Base-by-base conservation (phyloP, 2,329 filamentous ascomycete genomes). In the Diaporthe caulivora region DNA sequence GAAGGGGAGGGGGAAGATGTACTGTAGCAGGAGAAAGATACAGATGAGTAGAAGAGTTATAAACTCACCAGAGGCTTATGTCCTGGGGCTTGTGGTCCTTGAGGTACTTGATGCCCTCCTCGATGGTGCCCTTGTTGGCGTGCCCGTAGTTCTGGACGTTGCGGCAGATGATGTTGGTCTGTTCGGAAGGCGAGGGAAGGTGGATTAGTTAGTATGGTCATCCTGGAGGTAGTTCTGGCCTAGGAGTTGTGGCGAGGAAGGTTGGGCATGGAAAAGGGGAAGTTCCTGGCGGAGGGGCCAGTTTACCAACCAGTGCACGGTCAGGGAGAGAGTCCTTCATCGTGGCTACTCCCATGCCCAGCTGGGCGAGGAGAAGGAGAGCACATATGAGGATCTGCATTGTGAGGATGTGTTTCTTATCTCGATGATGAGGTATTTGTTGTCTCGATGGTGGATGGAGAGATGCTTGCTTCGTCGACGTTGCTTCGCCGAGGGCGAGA, bases 101-200 rank as follows among this genome's bases (percentile, higher is more conserved):
- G 37, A 72, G 60, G 70, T 57, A 37, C 1, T 4, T 5, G n/a
- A 72, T 72, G 3, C 64, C 64, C 1, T 68, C 40, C 29, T 68
- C 40, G 29, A 64, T 68, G 42, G 34, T 49, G 51, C 34, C 51
- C 24, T 49, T 37, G 40, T 58, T 72, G 60, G 60, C 70, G 40
- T 53, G 51, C 2, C 58, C 9, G 31, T 47, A 68, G 53, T 34
- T 29, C 24, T 21, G 31, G 24, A 57, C 51, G 40, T 31, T 11
- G 40, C 47, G 44, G 40, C 60, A 72, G 44, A 67, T 29, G 51
- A 68, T 49, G n/a, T 58, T 40, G 37, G 24, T 29, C 70, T 72
- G n/a, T 1, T 40, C 37, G 37, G 26, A 1, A 37, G n/a, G n/a
- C n/a, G n/a, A n/a, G 5, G 6, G 44, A 21, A 1, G 15, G 13